Evolutionary conservation across 768 basidiomycete species (phyloP), one percentile per base, ranked within the genome.

Genomic region (Butyriboletus loyo): DNA sequence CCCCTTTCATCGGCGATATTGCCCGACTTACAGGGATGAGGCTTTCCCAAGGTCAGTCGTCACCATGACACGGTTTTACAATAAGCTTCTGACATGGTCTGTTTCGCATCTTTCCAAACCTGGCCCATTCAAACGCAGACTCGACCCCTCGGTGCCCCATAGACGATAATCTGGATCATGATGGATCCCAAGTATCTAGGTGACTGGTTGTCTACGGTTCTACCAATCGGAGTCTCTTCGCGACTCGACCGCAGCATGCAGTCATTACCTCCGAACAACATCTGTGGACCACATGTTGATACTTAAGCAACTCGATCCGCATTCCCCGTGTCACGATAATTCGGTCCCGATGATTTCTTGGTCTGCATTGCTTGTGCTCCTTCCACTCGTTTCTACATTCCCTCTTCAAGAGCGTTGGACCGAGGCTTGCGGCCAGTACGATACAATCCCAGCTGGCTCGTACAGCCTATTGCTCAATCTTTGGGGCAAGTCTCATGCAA

Each of bases 381-480:
- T 68, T 49, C 56, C 66, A 10, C 41, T 69, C 57, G 49, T 66
- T 58, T 56, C 25, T 32, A 27, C 61, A 1, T 31, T 14, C 19
- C 54, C 55, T 31, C 25, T 47, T 28, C n/a, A n/a, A n/a, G 21
- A 37, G 15, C 45, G 17, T 21, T 46, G 53, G 13, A 7, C 31
- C 5, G 21, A 35, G 3, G 56, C 50, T 49, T 74, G 74, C 49
- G 82, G 79, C 15, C 76, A 82, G 71, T 86, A 75, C 76, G 82
- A 82, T 43, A 60, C 66, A 17, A 72, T 80, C 49, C 55, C 63
- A 14, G 73, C 72, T 4, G 76, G 76, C 8, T 55, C 62, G 11
- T 87, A 85, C 67, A 70, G 74, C 4, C 59, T 87, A 19, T 60
- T 74, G 39, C 74, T 77, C 35, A 72, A 87, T 61, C 80, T 75